phyloP scores from a whole-genome alignment of 805 yeast species.

The Zygoascus flipseniorum region DNA sequence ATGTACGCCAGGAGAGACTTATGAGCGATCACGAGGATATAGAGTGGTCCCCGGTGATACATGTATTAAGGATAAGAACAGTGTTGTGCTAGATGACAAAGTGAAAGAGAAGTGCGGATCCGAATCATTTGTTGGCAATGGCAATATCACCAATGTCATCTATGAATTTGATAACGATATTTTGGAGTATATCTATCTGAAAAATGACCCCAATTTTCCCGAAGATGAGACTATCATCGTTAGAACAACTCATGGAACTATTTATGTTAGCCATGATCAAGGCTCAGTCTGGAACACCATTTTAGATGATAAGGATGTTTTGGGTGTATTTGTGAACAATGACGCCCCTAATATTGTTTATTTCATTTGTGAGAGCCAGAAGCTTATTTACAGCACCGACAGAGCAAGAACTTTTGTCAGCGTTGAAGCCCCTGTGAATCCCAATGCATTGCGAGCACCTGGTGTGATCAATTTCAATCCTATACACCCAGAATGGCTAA shows the following conservation, averaged over 20 bases:
- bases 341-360: constrained; percentile 48
- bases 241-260: constrained; percentile 42
- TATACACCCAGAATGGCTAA: constrained; percentile 44
- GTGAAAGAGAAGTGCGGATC: constrained; percentile 27
- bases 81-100: constrained; percentile 17
- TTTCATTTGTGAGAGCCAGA: constrained; percentile 39
- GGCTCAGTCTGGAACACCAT: constrained; percentile 43
- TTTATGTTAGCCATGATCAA: constrained; percentile 64
- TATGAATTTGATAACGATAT: constrained; percentile 46
- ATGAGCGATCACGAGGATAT: constrained; percentile 31
- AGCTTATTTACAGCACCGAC: constrained; percentile 53
- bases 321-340: constrained; percentile 55
- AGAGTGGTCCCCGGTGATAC: constrained; percentile 37
- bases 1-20: constrained; percentile 26
- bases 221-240: constrained; percentile 61
- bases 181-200: constrained; percentile 51
- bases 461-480: constrained; percentile 51
- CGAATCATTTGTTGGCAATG: constrained; percentile 29
- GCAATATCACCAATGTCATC: constrained; percentile 32
- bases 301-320: constrained; percentile 35
- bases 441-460: constrained; percentile 27
- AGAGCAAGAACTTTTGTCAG: constrained; percentile 41
- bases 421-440: constrained; percentile 33
- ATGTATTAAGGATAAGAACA: constrained; percentile 28
- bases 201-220: constrained; percentile 36